These are phyloP conservation scores for Diplotaxis tenuifolia DNA, from an alignment of 345 rosid species.

Conservation along the genomic window DNA sequence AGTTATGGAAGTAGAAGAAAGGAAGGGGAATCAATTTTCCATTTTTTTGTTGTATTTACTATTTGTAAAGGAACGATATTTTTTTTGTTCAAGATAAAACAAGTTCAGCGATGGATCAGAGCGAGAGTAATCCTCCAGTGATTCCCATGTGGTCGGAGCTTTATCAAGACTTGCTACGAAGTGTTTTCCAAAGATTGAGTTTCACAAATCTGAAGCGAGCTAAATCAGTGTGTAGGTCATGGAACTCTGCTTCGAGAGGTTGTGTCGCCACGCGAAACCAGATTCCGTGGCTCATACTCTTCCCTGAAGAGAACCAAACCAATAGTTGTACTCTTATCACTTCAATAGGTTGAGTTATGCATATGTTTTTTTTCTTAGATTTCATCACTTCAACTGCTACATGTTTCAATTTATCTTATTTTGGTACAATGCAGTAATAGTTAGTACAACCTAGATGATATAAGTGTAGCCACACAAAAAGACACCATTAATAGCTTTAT, in stretches of 20 bases:
- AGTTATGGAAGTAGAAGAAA: too few species aligned
- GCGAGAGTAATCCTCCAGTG: neutral
- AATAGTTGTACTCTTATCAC: too few species aligned
- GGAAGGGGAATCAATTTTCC: neutral
- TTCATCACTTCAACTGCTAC: too few species aligned
- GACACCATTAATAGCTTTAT: too few species aligned
- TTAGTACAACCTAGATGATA: too few species aligned
- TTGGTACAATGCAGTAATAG: too few species aligned
- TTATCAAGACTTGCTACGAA: neutral
- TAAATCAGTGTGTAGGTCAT: neutral
- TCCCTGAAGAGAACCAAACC: neutral
- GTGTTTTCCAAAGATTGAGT: conserved; percentile 3
- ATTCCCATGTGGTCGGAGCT: conserved; percentile 1
- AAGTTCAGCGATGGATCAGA: conserved; percentile 10
- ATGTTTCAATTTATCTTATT: too few species aligned
- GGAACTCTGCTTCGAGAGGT: conserved; percentile 10
- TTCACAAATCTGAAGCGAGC: neutral
- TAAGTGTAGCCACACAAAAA: too few species aligned
- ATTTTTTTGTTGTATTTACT: too few species aligned
- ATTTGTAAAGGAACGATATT: too few species aligned
- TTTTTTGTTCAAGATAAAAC: neutral
- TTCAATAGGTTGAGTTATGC: too few species aligned
- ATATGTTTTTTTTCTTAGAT: too few species aligned
- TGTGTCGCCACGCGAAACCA: neutral
- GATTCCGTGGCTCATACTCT: conserved; percentile 13